Evolutionary conservation across 2,329 filamentous ascomycete genomes (phyloP).

Genomic region (Simplicillium aogashimaense): DNA sequence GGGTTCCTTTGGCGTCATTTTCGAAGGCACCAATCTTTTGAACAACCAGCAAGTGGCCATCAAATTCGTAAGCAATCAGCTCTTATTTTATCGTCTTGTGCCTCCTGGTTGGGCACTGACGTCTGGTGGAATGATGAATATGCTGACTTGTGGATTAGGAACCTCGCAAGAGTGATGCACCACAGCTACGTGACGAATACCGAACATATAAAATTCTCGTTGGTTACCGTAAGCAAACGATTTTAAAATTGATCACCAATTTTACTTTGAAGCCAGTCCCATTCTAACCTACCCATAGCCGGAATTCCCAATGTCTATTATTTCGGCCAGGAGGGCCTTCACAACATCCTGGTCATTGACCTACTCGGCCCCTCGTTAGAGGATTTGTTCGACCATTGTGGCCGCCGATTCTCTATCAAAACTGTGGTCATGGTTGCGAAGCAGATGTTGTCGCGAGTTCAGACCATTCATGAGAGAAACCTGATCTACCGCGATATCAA

Average conservation of each 20-base stretch:
- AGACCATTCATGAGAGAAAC: conserved; percentile 95
- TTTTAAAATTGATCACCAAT: conserved; percentile 16
- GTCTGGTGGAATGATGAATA: background rate
- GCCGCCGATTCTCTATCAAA: conserved; percentile 89
- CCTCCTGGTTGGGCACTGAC: background rate
- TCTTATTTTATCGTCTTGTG: conserved; percentile 1
- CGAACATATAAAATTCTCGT: conserved; percentile 99
- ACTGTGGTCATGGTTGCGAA: conserved; percentile 99
- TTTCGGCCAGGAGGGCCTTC: conserved; percentile 94
- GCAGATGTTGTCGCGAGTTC: conserved; percentile 95
- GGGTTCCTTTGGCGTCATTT: conserved; percentile 97
- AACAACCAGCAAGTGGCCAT: conserved; percentile 99
- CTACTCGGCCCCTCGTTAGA: conserved; percentile 89
- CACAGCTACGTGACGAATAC: conserved; percentile 95
- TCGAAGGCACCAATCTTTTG: conserved; percentile 94
- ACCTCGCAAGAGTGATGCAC: conserved; percentile 96
- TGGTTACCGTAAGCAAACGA: conserved; percentile 73
- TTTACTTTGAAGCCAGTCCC: conserved; percentile 1
- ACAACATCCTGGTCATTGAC: conserved; percentile 98
- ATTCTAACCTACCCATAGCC: conserved; percentile 42
- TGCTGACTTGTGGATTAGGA: conserved; percentile 46
- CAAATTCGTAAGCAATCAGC: conserved; percentile 71
- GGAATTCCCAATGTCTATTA: conserved; percentile 99
- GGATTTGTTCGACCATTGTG: conserved; percentile 96
- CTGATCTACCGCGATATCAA: conserved; percentile 99